Conservation (phyloP, 768 basidiomycete genomes). For the Tricholoma terreum region DNA sequence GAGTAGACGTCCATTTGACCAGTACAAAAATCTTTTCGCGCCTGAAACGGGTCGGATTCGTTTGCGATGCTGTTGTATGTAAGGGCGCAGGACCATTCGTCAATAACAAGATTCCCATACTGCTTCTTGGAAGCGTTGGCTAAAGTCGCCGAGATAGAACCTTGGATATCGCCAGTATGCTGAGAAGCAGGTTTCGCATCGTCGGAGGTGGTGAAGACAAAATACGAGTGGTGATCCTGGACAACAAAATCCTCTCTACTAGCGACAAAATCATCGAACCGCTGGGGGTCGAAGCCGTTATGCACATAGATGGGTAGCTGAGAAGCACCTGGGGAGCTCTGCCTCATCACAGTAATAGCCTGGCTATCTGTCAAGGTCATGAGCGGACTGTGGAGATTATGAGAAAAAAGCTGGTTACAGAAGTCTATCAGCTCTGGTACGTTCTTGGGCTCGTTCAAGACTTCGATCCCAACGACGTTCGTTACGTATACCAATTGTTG, state of each 20-base stretch:
- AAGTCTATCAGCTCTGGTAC: constrained; percentile 44
- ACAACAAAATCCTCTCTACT: constrained; percentile 59
- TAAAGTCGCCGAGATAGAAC: constrained; percentile 34
- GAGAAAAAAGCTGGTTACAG: constrained; percentile 30
- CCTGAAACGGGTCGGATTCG: constrained; percentile 42
- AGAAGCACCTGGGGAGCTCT: constrained; percentile 31
- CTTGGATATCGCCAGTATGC: constrained; percentile 50
- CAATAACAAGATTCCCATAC: constrained; percentile 60
- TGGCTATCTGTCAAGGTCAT: constrained; percentile 39
- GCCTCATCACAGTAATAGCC: constrained; percentile 48
- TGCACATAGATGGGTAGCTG: constrained; percentile 63
- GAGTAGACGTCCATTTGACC: constrained; percentile 59
- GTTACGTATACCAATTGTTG: constrained; percentile 39
- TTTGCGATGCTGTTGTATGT: constrained; percentile 54
- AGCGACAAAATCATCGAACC: constrained; percentile 49
- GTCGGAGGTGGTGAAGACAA: constrained; percentile 61
- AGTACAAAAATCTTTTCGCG: constrained; percentile 50
- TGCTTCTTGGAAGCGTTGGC: constrained; percentile 22
- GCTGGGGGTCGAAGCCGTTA: constrained; percentile 60
- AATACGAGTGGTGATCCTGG: constrained; percentile 73
- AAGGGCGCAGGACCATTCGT: constrained; percentile 81
- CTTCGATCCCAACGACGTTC: constrained; percentile 59
- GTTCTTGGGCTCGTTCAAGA: constrained; percentile 59
- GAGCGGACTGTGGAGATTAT: constrained; percentile 2
- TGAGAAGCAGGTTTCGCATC: constrained; percentile 45